Evolutionary conservation across 192 early-diverging fungal species (phyloP), one percentile per base, ranked within the genome.

Genomic region (Gamsiella multidivaricata): DNA sequence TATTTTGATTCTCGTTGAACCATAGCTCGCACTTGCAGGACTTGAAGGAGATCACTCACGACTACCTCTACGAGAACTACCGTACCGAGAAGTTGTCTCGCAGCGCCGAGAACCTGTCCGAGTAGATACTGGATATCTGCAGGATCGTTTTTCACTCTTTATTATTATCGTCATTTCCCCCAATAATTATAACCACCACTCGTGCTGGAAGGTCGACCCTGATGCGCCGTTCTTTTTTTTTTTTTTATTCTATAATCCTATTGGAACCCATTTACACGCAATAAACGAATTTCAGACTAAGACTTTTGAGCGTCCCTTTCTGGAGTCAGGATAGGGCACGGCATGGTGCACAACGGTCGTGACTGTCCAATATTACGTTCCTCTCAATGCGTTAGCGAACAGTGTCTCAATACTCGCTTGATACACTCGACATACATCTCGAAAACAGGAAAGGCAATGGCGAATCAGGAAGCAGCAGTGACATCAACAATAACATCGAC

Each of bases 21-120:
- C n/a, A 46, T 52, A 96, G 96, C 85, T 97, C 96, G 65, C 98
- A 99, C 80, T 88, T 99, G 65, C 94, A 96, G 70, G 98, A 99
- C 54, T 82, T 99, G 33, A 97, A 97, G 80, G 98, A 98, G 54
- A 96, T 95, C 68, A 99, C 98, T 12, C 95, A 97, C 66, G 91
- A 91, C 70, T 92, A 94, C 56, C 91, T 98, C 71, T 99, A 99
- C 79, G 94, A 97, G 73, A 90, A 94, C 53, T 97, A 97, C 83
- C 95, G 98, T 84, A 93, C 95, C 17, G 88, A 93, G 74, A 96
- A 96, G 84, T 92, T 99, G 56, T 80, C 76, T 52, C 70, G 81
- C 62, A 80, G 61, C 51, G 76, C 62, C 26, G 81, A 83, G 49
- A 74, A 64, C 37, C 17, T 73, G 45, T 61, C 68, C 46, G 81